phyloP scores from a whole-genome alignment of 371 early-diverging fungal species.

The Paraphysoderma sedebokerense region DNA sequence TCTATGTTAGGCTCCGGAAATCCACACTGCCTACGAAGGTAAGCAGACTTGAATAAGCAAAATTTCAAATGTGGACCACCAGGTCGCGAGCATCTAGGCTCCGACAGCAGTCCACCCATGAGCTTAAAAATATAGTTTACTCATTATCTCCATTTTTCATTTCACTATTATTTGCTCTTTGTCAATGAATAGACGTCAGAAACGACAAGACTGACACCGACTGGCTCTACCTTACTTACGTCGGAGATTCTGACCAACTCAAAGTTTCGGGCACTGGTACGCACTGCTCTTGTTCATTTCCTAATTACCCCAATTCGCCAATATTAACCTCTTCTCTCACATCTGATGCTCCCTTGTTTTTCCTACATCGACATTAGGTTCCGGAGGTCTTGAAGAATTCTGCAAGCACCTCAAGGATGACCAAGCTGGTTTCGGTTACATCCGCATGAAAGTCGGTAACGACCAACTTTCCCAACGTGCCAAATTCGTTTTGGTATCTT shows the following conservation, averaged over 20 bases:
- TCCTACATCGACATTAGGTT: conserved; percentile 28
- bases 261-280: conserved; percentile 23
- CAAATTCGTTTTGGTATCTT: conserved; percentile 53
- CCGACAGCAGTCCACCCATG: not conserved
- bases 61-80: no score
- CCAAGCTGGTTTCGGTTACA: conserved; percentile 61
- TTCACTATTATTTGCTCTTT: not conserved
- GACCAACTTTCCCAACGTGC: conserved; percentile 56
- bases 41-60: not conserved
- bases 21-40: not conserved
- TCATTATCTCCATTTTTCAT: not conserved
- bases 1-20: not conserved
- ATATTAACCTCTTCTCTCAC: not conserved
- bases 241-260: conserved; percentile 26
- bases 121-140: not conserved
- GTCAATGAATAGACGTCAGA: conserved; percentile 15
- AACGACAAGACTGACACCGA: conserved; percentile 46
- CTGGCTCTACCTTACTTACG: conserved; percentile 31
- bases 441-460: conserved; percentile 59
- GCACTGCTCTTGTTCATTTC: not conserved
- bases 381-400: conserved; percentile 53
- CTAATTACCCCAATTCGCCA: not conserved
- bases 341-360: conserved; percentile 19
- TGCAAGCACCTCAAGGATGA: conserved; percentile 35
- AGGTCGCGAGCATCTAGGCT: no score